Percentiles rank a stretch among this genome's conserved stretches.
Conservation (phyloP, 257 asterid genomes). For the Salvia rosmarinus region DNA sequence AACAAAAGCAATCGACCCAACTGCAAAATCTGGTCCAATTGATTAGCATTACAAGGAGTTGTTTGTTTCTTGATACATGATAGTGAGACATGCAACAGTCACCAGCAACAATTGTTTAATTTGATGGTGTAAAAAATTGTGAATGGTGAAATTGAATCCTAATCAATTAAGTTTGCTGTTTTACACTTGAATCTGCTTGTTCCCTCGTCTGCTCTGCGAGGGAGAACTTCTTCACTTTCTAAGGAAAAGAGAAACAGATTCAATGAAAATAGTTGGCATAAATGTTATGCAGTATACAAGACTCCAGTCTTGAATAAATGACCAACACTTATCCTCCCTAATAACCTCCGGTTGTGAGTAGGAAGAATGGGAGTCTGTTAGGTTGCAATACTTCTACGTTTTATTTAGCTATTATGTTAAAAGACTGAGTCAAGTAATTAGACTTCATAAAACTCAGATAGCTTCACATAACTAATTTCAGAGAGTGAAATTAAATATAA, state of each 20-base stretch:
- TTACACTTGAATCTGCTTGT: constrained; percentile 40
- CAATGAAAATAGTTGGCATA: neutral
- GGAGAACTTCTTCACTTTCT: constrained; percentile 67
- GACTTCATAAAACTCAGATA: neutral
- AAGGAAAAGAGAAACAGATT: constrained; percentile 20
- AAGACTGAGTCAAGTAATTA: neutral
- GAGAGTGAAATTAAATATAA: neutral
- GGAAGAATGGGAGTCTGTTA: neutral
- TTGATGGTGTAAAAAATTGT: constrained; percentile 8
- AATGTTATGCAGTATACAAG: neutral
- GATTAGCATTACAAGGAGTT: neutral
- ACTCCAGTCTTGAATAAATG: neutral
- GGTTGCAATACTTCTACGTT: neutral
- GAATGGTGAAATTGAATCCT: neutral
- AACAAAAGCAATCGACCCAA: neutral
- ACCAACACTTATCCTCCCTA: neutral
- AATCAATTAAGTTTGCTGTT: constrained; percentile 33
- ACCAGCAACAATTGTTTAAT: neutral
- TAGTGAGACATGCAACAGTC: neutral
- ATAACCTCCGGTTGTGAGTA: neutral
- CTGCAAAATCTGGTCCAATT: neutral
- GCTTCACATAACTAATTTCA: neutral
- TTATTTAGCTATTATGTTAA: neutral
- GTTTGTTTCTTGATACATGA: neutral
- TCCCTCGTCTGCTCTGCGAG: constrained; percentile 42